Base-by-base conservation (phyloP, 352 stramenopile species). In the Blastocystis sp. region DNA sequence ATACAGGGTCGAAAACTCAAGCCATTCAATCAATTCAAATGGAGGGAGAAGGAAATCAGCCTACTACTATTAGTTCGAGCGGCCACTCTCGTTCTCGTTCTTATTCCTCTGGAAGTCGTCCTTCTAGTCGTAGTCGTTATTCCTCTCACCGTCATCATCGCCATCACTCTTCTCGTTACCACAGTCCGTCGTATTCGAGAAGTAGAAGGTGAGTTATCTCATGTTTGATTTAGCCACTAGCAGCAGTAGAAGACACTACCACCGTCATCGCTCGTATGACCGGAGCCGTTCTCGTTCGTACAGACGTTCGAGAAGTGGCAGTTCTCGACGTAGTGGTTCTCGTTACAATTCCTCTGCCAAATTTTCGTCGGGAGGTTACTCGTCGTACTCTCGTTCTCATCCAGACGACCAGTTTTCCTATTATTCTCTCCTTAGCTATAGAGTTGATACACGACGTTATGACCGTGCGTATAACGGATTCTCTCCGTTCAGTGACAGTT, bases 71-170 rank as follows among this genome's bases (percentile, higher is more conserved):
- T 13, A 9, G 45, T 6, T 88, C 77, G 15, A 76, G 77, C 34
- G 29, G 43, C 29, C 15, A 23, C 13, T 39, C 47, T 47, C 13
- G n/a, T 11, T 64, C 26, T 43, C 61, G 77, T 47, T 88, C 77
- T 8, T 20, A 47, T 47, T 88, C 77, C 54, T 56, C 18, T 88
- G 18, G 29, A 59, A 79, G 77, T 20, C 56, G 76, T 76, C 64
- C 37, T 55, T 88, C 77, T 3, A 76, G 77, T 88, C 77, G 77
- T 34, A 79, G 77, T 29, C 9, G 39, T 76, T 47, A 64, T 76
- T 88, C 61, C 43, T 77, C 61, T 23, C 39, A 77, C 47, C 77
- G 77, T 50, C 41, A 41, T 76, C 34, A 77, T 76, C 56, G 56
- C 53, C 18, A 50, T 29, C 43, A 34, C 59, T 43, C 41, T 26